Conservation (phyloP, 2,329 filamentous ascomycete genomes). For the Neonectria coccinea region DNA sequence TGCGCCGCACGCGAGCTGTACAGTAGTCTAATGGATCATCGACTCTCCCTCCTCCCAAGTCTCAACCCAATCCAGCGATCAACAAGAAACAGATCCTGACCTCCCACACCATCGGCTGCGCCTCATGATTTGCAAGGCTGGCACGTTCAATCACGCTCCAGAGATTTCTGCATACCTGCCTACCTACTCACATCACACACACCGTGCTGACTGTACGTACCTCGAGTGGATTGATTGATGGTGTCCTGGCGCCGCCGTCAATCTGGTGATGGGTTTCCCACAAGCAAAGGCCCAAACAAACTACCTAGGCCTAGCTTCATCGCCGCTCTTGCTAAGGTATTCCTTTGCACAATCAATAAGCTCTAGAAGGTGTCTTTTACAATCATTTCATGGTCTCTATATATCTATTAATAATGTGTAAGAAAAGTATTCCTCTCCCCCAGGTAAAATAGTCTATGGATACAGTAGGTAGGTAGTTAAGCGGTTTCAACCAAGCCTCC, state of each 20-base stretch:
- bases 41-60: slow-evolving; percentile 3
- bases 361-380: background rate
- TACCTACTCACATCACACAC: background rate
- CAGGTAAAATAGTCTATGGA: no score
- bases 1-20: background rate
- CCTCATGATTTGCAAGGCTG: slow-evolving; percentile 21
- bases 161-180: slow-evolving; percentile 17
- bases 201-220: background rate
- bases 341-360: background rate
- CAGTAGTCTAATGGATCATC: background rate
- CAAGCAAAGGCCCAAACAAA: background rate
- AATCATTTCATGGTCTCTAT: background rate
- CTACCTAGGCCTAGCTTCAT: background rate
- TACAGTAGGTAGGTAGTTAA: no score
- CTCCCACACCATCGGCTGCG: slow-evolving; percentile 9
- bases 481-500: no score
- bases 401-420: background rate
- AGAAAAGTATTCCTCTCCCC: background rate
- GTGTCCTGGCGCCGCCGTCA: background rate
- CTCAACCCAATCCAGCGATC: slow-evolving; percentile 9
- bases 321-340: background rate
- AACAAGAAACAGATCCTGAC: slow-evolving; percentile 12
- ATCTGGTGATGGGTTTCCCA: background rate
- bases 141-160: slow-evolving; percentile 28
- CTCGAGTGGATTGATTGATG: background rate